phyloP scores from a whole-genome alignment of 2,329 filamentous ascomycete species.

The Acrocalymma vagum region DNA sequence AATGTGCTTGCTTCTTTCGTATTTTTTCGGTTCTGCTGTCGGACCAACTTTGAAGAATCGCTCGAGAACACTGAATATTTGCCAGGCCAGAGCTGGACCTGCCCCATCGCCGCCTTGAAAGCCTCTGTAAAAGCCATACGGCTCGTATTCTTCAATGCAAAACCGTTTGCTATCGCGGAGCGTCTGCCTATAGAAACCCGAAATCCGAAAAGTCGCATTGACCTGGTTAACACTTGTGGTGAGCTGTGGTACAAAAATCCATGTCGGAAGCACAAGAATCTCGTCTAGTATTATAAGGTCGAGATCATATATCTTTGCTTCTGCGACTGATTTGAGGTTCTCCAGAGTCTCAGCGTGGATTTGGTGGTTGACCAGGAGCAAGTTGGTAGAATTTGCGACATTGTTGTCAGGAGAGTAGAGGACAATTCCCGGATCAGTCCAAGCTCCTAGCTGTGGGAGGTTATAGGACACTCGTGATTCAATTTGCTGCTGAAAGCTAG shows the following conservation, averaged over 20 bases:
- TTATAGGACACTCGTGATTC: slow-evolving; percentile 1
- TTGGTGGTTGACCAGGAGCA: slow-evolving; percentile 21
- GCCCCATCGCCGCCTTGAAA: slow-evolving; percentile 8
- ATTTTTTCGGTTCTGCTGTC: slow-evolving; percentile 1
- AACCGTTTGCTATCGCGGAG: too few relatives aligned
- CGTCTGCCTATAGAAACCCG: slow-evolving; percentile 11
- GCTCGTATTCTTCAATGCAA: slow-evolving; percentile 3
- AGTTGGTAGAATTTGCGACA: slow-evolving; percentile 6
- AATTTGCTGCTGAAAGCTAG: slow-evolving; percentile 8
- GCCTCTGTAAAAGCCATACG: slow-evolving; percentile 5
- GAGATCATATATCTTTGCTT: slow-evolving; percentile 12
- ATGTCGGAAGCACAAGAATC: slow-evolving; percentile 20
- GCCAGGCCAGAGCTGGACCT: slow-evolving; percentile 15
- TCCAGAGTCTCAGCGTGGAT: slow-evolving; percentile 16
- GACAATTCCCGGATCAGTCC: slow-evolving; percentile 8
- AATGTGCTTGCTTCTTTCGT: slow-evolving; percentile 6
- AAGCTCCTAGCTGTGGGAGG: slow-evolving; percentile 1
- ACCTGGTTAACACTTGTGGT: slow-evolving; percentile 13
- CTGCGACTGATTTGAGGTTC: slow-evolving; percentile 3
- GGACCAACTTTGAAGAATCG: slow-evolving; percentile 21
- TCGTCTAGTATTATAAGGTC: slow-evolving; percentile 23
- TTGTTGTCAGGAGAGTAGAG: slow-evolving; percentile 3
- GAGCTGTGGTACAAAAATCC: slow-evolving; percentile 17
- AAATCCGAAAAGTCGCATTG: slow-evolving; percentile 20
- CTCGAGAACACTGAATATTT: slow-evolving; percentile 23